A percentile compares a stretch with the other conserved stretches of the same genome.
Conservation (phyloP, 2,329 filamentous ascomycete genomes). For the Pseudocercospora macadamiae region DNA sequence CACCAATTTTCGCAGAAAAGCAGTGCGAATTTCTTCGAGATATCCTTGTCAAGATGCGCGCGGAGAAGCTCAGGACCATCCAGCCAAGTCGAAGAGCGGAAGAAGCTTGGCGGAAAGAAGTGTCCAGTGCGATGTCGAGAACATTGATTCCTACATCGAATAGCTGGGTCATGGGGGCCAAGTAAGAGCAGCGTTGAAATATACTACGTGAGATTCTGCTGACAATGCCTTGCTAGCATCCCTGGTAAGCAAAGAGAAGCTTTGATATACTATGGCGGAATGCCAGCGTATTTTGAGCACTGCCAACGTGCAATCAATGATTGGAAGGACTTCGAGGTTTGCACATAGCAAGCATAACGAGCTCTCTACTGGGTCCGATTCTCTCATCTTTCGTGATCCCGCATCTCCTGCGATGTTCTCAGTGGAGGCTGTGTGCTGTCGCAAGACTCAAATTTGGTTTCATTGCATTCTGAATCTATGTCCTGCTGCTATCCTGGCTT, state of each 20-base stretch:
- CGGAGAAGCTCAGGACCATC: slow-evolving; percentile 44
- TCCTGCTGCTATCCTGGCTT: too few relatives aligned
- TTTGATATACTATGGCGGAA: slow-evolving; percentile 29
- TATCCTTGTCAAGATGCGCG: slow-evolving; percentile 43
- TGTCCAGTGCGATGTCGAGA: slow-evolving; percentile 24
- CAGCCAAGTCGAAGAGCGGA: slow-evolving; percentile 46
- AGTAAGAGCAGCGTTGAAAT: too few relatives aligned
- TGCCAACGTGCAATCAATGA: slow-evolving; percentile 8
- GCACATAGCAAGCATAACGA: too few relatives aligned
- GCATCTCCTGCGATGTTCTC: too few relatives aligned
- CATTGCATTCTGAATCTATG: too few relatives aligned
- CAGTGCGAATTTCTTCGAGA: slow-evolving; percentile 52
- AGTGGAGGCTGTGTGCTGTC: too few relatives aligned
- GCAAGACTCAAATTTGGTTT: too few relatives aligned
- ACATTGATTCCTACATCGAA: slow-evolving; percentile 22
- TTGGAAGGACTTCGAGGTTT: slow-evolving; percentile 11
- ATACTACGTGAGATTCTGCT: too few relatives aligned
- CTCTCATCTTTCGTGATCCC: too few relatives aligned
- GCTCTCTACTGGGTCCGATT: too few relatives aligned
- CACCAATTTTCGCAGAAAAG: slow-evolving; percentile 47
- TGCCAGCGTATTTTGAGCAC: slow-evolving; percentile 9
- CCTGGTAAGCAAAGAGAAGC: slow-evolving; percentile 48
- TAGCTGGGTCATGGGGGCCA: slow-evolving; percentile 42
- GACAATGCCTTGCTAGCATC: too few relatives aligned
- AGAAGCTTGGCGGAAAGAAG: slow-evolving; percentile 40